Evolutionary conservation across 2,329 filamentous ascomycete genomes (phyloP), one percentile per base, ranked within the genome.

Genomic region (Aspergillus floridensis): DNA sequence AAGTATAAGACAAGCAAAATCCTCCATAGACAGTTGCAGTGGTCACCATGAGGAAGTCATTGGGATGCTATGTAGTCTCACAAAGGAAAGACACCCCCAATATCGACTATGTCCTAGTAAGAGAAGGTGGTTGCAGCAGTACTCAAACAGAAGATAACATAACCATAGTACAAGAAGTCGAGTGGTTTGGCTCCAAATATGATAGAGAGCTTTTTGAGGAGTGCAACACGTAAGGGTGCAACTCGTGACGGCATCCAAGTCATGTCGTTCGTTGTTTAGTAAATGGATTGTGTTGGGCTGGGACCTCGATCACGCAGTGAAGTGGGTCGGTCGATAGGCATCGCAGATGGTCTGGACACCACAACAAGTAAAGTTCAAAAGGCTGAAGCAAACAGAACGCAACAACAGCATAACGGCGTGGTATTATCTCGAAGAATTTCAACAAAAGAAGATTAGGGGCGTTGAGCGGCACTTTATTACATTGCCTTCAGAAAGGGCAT

Each of bases 341-440:
- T 44, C 38, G 38, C 38, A 44, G 38, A 44, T 44, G 38, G 6
- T 44, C 38, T 44, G 38, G 38, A 44, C 16, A 19, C 38, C 38
- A 44, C 38, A 44, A 44, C 16, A 44, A 35, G 16, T n/a, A 47
- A 59, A 49, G 26, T 22, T 54, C 44, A 29, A 50, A 59, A 26
- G 62, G 66, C 65, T 60, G 24, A 55, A 58, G 61, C 52, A 63
- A 56, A 61, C 63, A 61, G 57, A 62, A 69, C 63, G 64, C 54
- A 61, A 53, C 61, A 63, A 66, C 63, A 67, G 41, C 53, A 29
- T 44, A 49, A 29, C 48, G 26, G 29, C 26, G 41, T 67, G 65
- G 66, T 63, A 64, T 64, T 65, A 64, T 65, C 68, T 67, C 59
- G 65, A 44, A 29, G 5, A 69, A 71, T 67, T 74, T 71, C 67